Evolutionary conservation across 257 asterid genomes (phyloP), one percentile per base, ranked within the genome.

Genomic region (Ligustrum vulgare): DNA sequence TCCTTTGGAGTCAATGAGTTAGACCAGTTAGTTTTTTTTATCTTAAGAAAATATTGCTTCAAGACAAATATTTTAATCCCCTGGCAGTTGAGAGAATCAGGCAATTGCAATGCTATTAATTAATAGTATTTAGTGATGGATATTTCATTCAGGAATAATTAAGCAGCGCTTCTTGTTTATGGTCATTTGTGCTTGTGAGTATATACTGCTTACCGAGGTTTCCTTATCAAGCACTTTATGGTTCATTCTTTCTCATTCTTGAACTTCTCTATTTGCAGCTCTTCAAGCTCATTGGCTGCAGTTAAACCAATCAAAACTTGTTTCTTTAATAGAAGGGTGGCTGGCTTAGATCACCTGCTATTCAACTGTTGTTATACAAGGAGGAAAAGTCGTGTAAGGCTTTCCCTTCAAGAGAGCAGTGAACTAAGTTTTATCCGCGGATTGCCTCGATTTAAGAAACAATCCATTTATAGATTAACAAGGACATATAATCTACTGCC

Each of bases 231-330:
- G 12, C 35, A 12, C 68, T 35, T 15, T 67, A 37, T 65, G 71
- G 37, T 23, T 71, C 72, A 15, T 51, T 56, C 33, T 78, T 66
- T 66, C 83, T 84, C 68, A 80, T 83, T 75, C 72, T 35, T 82
- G 64, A 32, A 65, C 76, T 81, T 80, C 74, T 60, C 65, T 47
- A 72, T 75, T 80, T 84, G 90, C 97, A 92, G 98, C 80, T 86
- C 89, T 72, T 84, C 91, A 77, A 84, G 79, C 80, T 80, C 83
- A 63, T 64, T 89, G 86, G 73, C 82, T 79, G 78, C 89, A 60
- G 84, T 81, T 84, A 86, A 88, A 79, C 87, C 90, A 67, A 67
- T 69, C 70, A 86, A 85, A 78, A 81, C 75, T 72, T 71, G 75
- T 74, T 76, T 77, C 70, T 72, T 79, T 23, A 83, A 77, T 77